Base-by-base conservation (phyloP, 139 green algal species). In the Dunaliella sp. region DNA sequence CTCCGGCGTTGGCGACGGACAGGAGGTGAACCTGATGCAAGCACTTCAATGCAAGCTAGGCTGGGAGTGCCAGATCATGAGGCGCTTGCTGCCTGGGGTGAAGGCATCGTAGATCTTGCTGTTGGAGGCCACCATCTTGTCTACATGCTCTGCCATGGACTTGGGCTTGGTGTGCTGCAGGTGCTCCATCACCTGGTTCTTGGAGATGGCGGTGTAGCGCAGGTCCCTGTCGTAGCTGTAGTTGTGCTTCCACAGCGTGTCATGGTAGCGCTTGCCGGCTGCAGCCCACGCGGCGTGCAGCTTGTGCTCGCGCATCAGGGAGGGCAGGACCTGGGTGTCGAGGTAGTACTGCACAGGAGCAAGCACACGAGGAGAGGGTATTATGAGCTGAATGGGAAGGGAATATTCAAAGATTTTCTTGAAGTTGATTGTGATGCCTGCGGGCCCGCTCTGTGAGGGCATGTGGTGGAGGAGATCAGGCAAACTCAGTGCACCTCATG, bases 301-400 rank as follows among this genome's bases (percentile, higher is more conserved):
- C 91, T 94, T 94, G 84, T 94, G 89, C 87, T 94, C 89, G n/a
- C 91, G 90, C 85, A 92, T 90, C 58, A 94, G 81, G 26, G 91
- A 87, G 0, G 91, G 91, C 38, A 94, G 86, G 74, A 93, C 87
- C 88, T 91, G 90, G 25, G 91, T 89, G 84, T 94, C 91, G 35
- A 90, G 75, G 85, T 92, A 92, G 84, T 84, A 87, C 81, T 85
- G 81, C 81, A 35, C 34, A 83, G 32, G 36, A 30, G n/a, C 2
- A 37, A 31, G 28, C 25, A 31, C 76, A 81, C n/a, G 7, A 81
- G n/a, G n/a, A 2, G 73, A 33, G 31, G 33, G 33, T 37, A n/a
- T n/a, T n/a, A n/a, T n/a, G n/a, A n/a, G n/a, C n/a, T n/a, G n/a
- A n/a, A n/a, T n/a, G n/a, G n/a, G n/a, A n/a, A n/a, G n/a, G n/a